Percentiles rank a stretch among this genome's conserved stretches.
Evolutionary conservation across 2,329 filamentous ascomycete species (phyloP).

Genomic region (Penicillium occitanis): DNA sequence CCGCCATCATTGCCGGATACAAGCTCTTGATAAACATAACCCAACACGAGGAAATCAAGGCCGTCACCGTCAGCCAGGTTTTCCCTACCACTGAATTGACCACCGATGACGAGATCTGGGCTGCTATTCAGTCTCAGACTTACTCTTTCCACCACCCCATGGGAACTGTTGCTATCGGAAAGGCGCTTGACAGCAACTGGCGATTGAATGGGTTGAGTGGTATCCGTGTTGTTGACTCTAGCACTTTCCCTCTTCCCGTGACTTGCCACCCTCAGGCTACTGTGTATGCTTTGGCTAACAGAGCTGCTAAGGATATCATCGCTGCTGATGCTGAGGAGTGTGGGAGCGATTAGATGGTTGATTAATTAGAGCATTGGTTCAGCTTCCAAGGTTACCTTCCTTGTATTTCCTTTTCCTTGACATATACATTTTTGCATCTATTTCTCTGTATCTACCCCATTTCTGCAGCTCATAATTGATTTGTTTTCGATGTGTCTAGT

Average conservation of each 20-base stretch:
- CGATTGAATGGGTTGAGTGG: background rate
- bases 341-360: background rate
- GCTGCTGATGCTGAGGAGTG: background rate
- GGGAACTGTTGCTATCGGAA: background rate
- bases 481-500: background rate
- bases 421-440: background rate
- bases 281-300: background rate
- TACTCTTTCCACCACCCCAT: constrained; percentile 6
- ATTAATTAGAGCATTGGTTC: background rate
- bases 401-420: background rate
- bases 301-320: background rate
- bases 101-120: background rate
- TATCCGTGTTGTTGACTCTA: background rate
- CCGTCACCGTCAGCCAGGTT: background rate
- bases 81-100: background rate
- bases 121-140: background rate
- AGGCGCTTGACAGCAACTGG: background rate
- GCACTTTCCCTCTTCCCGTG: background rate
- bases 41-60: background rate
- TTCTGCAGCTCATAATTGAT: background rate
- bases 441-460: background rate
- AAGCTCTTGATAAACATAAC: background rate
- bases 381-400: background rate
- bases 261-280: background rate
- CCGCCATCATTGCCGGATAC: background rate